phyloP scores from a whole-genome alignment of 495 filamentous ascomycete species.

The Podospora tetraspora region DNA sequence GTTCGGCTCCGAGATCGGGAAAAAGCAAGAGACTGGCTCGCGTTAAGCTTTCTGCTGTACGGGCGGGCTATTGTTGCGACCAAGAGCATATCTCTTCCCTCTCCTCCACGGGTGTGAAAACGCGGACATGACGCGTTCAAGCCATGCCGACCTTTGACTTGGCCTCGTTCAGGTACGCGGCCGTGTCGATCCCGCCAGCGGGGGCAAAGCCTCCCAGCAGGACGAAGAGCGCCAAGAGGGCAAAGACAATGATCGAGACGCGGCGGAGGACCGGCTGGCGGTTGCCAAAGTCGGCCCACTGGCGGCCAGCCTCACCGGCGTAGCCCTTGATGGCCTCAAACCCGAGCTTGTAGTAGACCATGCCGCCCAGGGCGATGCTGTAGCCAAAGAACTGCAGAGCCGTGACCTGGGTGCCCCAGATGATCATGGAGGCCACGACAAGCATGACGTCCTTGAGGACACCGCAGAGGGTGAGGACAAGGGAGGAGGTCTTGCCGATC shows the following conservation, averaged over 20 bases:
- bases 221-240: constrained; percentile 58
- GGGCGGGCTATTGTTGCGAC: neutral
- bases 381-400: constrained; percentile 91
- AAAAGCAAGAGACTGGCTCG: constrained; percentile 9
- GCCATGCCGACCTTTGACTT: constrained; percentile 44
- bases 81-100: neutral
- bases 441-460: constrained; percentile 98
- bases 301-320: constrained; percentile 58
- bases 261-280: constrained; percentile 70
- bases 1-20: neutral
- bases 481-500: constrained; percentile 96
- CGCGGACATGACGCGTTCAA: neutral
- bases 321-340: constrained; percentile 77
- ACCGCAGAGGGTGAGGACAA: constrained; percentile 95
- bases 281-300: constrained; percentile 83
- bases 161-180: constrained; percentile 40
- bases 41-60: neutral
- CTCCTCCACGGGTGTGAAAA: neutral
- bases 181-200: constrained; percentile 45
- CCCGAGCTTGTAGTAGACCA: constrained; percentile 97
- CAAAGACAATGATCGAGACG: constrained; percentile 57
- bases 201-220: constrained; percentile 55
- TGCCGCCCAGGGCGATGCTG: constrained; percentile 79
- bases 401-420: constrained; percentile 81
- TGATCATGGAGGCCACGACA: constrained; percentile 78